These are phyloP conservation scores for Eimeria falciformis DNA, from an alignment of 169 alveolate genomes.

Conservation along the genomic window DNA sequence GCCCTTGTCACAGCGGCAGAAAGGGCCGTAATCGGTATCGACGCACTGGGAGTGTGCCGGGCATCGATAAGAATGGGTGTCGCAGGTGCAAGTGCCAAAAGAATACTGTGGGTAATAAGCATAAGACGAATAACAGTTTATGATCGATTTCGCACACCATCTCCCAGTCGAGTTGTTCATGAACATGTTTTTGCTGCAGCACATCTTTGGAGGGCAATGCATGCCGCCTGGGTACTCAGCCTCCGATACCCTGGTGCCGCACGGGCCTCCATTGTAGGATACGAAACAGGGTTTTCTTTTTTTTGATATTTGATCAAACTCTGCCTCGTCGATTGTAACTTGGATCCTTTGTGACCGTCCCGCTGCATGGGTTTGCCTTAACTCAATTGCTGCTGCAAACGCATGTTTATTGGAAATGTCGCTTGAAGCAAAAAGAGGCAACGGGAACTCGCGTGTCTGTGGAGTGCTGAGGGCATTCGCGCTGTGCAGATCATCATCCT, in stretches of 20 bases:
- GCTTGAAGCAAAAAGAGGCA: too few relatives aligned
- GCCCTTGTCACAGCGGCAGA: background rate
- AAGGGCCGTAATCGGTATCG: background rate
- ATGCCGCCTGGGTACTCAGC: conserved; percentile 40
- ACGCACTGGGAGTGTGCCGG: background rate
- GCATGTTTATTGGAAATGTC: too few relatives aligned
- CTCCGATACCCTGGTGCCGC: background rate
- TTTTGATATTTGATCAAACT: background rate
- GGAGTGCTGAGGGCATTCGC: too few relatives aligned
- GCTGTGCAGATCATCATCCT: too few relatives aligned
- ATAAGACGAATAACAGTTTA: background rate
- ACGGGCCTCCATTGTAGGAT: background rate
- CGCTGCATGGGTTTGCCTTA: too few relatives aligned
- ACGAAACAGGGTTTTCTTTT: background rate
- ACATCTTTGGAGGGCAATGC: background rate
- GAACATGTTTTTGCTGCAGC: conserved; percentile 4
- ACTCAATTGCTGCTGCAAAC: too few relatives aligned
- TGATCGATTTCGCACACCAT: background rate
- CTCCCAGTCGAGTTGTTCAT: background rate
- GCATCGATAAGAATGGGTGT: background rate
- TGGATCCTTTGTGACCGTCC: too few relatives aligned
- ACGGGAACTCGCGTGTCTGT: too few relatives aligned
- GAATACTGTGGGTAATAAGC: background rate
- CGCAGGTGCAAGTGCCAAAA: conserved; percentile 18
- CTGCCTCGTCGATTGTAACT: background rate